Evolutionary conservation across 352 stramenopile genomes (phyloP), one percentile per base, ranked within the genome.

Genomic region (Globisporangium paddicum): DNA sequence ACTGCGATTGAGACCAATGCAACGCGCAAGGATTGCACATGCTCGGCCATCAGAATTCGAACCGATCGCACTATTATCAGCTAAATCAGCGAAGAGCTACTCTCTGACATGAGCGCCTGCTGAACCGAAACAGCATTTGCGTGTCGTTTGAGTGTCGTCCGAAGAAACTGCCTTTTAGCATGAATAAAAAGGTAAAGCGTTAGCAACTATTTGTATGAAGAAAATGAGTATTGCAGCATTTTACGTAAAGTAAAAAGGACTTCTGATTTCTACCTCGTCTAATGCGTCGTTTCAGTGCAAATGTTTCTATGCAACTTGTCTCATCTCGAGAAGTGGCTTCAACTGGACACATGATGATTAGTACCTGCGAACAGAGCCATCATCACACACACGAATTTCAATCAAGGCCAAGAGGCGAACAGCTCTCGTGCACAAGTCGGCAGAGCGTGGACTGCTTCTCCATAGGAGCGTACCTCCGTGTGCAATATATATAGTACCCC

Each of bases 251-350:
- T 37, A 26, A 18, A 19, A 14, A 38, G n/a, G 26, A 53, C 18
- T 7, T 1, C 47, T 23, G 45, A 40, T 38, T 52, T 1, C 11
- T 38, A 18, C 47, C 47, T 40, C n/a, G n/a, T 5, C 3, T 53
- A 53, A 38, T 21, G 47, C 28, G 28, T 53, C 47, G 47, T 30
- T 53, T 57, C 50, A 35, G 50, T 25, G 14, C 34, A 32, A 23
- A 57, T 57, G 34, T 53, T 53, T 53, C 28, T 38, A 40, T 25
- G 47, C 1, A 19, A 21, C 10, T 42, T 56, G 50, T 56, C 50
- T 13, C 52, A 58, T 18, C 7, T 5, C 37, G 37, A 16, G 8
- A n/a, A 62, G 56, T 62, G 56, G 56, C 56, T 62, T 62, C 56
- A 62, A 56, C 56, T 62, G 56, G 46, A 47, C 46, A 42, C 37